Base-by-base conservation (phyloP, 2,329 filamentous ascomycete genomes). In the Neoascochyta sp. region DNA sequence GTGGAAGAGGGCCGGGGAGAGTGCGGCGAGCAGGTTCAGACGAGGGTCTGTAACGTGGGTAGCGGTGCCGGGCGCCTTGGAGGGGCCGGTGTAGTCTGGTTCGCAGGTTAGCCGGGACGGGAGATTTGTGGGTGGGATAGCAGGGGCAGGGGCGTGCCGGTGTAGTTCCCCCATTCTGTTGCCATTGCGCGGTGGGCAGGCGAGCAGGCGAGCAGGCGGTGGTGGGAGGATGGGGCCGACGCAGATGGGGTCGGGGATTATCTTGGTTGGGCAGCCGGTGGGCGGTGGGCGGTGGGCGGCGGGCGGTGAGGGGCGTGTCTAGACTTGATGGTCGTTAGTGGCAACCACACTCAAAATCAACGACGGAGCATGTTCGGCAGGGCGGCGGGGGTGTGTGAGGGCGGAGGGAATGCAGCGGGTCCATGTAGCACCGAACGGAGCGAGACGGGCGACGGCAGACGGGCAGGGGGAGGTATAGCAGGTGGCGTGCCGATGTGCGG, bases 31-130 rank as follows among this genome's bases (percentile, higher is more conserved):
- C 39, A 57, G 40, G 37, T 45, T 32, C 25, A 66, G 48, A 29
- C 64, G 60, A 37, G 49, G 49, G 39, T 67, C 63, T 25, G 49
- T 44, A 41, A 64, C 44, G 42, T 66, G 62, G 27, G 46, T 54
- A 23, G 62, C 54, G 30, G 52, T 52, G 34, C 53, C 56, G 41
- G 53, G 51, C 29, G 52, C 32, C 41, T 57, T 60, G 38, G 60
- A 52, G 22, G 53, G 36, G 24, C 61, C 62, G 34, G 57, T 58
- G 39, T 66, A 66, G 42, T 57, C 60, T 64, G 39, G n/a, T n/a
- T n/a, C n/a, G n/a, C n/a, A n/a, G n/a, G n/a, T n/a, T n/a, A n/a
- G n/a, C n/a, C n/a, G n/a, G n/a, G n/a, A n/a, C n/a, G n/a, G n/a
- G n/a, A n/a, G n/a, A n/a, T n/a, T n/a, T n/a, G n/a, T n/a, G n/a